phyloP scores from a whole-genome alignment of 805 yeast species.

The Priceomyces fermenticarens region DNA sequence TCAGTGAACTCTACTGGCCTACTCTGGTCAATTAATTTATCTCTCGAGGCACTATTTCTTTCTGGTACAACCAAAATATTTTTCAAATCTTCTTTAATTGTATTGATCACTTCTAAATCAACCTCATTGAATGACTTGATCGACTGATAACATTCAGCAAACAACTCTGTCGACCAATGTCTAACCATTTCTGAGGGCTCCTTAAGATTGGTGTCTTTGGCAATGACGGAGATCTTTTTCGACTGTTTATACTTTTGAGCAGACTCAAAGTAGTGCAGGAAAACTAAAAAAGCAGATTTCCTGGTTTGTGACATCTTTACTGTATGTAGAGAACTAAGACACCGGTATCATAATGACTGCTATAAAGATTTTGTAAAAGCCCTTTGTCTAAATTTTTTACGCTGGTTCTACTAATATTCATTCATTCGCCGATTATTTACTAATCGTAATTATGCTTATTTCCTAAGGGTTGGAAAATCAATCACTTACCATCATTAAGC shows the following conservation, averaged over 20 bases:
- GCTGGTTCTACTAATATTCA: too few species aligned
- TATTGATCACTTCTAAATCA: slow-evolving; percentile 22
- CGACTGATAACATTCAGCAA: slow-evolving; percentile 45
- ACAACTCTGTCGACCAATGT: slow-evolving; percentile 40
- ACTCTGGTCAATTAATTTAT: slow-evolving; percentile 37
- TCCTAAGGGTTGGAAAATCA: too few species aligned
- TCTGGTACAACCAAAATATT: slow-evolving; percentile 39
- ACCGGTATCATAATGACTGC: too few species aligned
- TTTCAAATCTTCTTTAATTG: slow-evolving; percentile 45
- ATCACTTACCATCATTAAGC: too few species aligned
- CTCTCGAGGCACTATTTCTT: slow-evolving; percentile 47
- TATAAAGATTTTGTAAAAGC: too few species aligned
- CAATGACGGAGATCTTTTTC: too few species aligned
- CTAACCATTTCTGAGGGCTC: neutral
- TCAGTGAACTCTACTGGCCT: slow-evolving; percentile 45
- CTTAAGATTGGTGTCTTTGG: too few species aligned
- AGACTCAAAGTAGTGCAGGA: neutral
- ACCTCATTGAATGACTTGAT: slow-evolving; percentile 25
- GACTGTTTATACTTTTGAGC: neutral
- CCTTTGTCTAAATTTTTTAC: too few species aligned
- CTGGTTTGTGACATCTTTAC: too few species aligned
- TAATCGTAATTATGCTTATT: too few species aligned
- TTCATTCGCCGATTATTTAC: too few species aligned
- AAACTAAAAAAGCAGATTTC: neutral
- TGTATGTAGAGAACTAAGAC: too few species aligned